Conservation (phyloP, 2,329 filamentous ascomycete genomes). For the Penicillium sp. region DNA sequence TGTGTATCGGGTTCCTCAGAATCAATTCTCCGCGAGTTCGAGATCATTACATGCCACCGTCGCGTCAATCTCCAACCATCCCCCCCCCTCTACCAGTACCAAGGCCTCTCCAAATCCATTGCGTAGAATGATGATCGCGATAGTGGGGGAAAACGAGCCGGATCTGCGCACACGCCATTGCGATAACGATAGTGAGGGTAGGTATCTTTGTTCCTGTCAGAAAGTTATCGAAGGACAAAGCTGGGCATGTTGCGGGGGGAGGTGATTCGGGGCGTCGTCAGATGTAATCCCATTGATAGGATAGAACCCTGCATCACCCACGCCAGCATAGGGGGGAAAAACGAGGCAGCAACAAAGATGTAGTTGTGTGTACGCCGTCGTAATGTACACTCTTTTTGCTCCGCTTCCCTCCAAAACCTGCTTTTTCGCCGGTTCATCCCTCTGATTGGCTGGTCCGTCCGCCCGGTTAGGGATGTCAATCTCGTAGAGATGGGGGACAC, state of each 20-base stretch:
- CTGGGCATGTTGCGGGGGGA: background rate
- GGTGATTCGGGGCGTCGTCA: background rate
- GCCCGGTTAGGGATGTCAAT: constrained; percentile 23
- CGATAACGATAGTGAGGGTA: background rate
- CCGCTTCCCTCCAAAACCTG: constrained; percentile 26
- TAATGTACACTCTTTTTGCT: background rate
- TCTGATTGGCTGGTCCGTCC: constrained; percentile 29
- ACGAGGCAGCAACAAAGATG: constrained; percentile 8
- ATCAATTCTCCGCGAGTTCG: background rate
- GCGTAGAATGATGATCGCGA: background rate
- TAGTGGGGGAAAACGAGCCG: background rate
- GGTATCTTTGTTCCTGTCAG: background rate
- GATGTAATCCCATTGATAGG: background rate
- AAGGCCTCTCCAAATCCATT: background rate
- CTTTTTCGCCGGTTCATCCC: constrained; percentile 15
- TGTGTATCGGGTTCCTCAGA: background rate
- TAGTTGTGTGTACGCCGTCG: background rate
- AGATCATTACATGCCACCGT: too few species aligned
- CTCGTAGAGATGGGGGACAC: constrained; percentile 1
- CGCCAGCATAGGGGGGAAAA: constrained; percentile 4
- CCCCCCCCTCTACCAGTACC: background rate
- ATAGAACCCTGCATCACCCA: constrained; percentile 1
- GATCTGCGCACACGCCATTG: background rate
- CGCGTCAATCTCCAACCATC: background rate
- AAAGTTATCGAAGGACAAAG: background rate